These are phyloP conservation scores for Saccharomycopsis oosterbeekiorum DNA, from an alignment of 805 yeast genomes.

Conservation along the genomic window DNA sequence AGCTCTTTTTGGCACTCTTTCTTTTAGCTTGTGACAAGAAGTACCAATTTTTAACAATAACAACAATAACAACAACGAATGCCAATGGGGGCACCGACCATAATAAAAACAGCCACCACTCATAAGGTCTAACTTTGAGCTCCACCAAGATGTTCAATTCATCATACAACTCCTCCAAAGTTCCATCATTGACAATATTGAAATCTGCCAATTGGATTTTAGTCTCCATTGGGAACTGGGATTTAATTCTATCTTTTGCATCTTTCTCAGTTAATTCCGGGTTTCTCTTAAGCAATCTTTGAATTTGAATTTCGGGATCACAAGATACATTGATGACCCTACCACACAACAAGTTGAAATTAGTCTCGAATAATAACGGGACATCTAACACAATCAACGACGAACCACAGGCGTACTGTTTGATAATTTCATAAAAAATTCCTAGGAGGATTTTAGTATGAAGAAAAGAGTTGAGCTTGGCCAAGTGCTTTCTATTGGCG, in stretches of 20 bases:
- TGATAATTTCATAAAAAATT: constrained; percentile 41
- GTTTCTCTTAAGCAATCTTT: constrained; percentile 58
- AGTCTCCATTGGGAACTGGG: constrained; percentile 62
- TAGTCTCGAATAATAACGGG: constrained; percentile 80
- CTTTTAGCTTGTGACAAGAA: neutral
- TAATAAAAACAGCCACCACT: neutral
- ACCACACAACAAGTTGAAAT: constrained; percentile 64
- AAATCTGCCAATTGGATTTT: constrained; percentile 53
- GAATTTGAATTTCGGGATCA: constrained; percentile 43
- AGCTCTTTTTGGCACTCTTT: neutral
- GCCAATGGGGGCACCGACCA: constrained; percentile 11
- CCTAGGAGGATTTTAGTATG: constrained; percentile 67
- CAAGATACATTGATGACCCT: constrained; percentile 49
- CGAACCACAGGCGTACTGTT: constrained; percentile 51
- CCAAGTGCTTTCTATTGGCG: constrained; percentile 48
- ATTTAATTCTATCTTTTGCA: constrained; percentile 57
- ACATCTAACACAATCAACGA: constrained; percentile 72
- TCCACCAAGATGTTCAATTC: constrained; percentile 34
- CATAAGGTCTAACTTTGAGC: constrained; percentile 29
- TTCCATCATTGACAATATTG: constrained; percentile 53
- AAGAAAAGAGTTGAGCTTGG: constrained; percentile 58
- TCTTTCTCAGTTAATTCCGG: constrained; percentile 55
- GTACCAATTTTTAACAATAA: neutral
- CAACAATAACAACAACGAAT: neutral
- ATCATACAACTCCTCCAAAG: constrained; percentile 33